Evolutionary conservation across 768 basidiomycete genomes (phyloP).

Genomic region (Tulasnella sp.): DNA sequence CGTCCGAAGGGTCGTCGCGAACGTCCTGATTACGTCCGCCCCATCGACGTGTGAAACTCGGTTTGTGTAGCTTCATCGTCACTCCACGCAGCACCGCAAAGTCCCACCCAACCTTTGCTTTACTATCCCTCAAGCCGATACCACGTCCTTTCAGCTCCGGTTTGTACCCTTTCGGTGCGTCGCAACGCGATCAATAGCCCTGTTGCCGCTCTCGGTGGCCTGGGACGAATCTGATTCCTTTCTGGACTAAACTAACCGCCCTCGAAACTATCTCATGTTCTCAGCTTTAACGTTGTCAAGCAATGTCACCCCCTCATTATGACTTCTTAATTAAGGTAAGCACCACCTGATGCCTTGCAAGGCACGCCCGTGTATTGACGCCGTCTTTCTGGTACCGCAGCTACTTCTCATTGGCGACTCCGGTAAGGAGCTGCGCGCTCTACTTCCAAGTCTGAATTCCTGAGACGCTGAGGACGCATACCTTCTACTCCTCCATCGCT

Average conservation of each 20-base stretch:
- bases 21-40: conserved; percentile 4
- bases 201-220: background rate
- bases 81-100: background rate
- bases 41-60: conserved; percentile 2
- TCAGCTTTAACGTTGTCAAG: background rate
- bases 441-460: no score
- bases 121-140: background rate
- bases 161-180: background rate
- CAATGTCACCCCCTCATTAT: conserved; percentile 9
- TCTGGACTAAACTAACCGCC: conserved; percentile 9
- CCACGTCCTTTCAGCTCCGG: background rate
- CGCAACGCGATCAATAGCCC: background rate
- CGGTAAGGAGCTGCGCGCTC: no score
- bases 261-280: background rate
- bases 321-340: conserved; percentile 2
- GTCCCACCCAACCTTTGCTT: background rate
- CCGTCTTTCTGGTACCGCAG: background rate
- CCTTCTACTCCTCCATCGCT: no score
- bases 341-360: background rate
- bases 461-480: no score
- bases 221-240: background rate
- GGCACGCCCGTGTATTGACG: background rate
- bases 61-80: conserved; percentile 5
- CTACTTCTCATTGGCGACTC: background rate
- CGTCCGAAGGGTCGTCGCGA: background rate